Base-by-base conservation (phyloP, 805 yeast species). In the Sungouiella thailandica region DNA sequence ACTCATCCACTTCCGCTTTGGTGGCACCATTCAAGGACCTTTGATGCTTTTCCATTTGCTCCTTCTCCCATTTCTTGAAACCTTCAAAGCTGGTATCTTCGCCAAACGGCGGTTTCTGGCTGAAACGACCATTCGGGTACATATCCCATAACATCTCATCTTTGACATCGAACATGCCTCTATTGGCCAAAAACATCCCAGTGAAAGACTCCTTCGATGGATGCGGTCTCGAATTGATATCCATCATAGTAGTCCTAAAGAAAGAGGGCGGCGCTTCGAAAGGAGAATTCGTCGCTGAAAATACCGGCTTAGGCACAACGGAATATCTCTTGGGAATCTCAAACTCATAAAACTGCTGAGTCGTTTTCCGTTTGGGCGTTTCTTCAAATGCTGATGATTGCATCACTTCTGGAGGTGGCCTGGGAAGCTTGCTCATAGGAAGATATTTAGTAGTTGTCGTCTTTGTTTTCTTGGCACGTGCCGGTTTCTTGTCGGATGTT, bases 71-170 rank as follows among this genome's bases (percentile, higher is more conserved):
- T 17, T 49, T 38, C 34, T 58, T 60, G 45, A 65, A 63, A 5
- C 61, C 58, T 29, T 47, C 29, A 28, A 47, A 34, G 26, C 52
- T 40, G 11, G 46, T 38, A 5, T 39, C 47, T 15, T 41, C 39
- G 17, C 60, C 67, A 34, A 55, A 62, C 1, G 70, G 69, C 7
- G 62, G 61, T 3, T 44, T 40, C 7, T 63, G 67, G 44, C 57
- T 64, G 19, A 53, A 36, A 36, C 55, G 53, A 15, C 53, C 60
- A 25, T 50, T 52, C 3, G 71, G 71, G 16, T 60, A 49, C 26
- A 61, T 30, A 13, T 60, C 52, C 70, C 71, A 65, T 24, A 67
- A 53, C 35, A 56, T 62, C 20, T 58, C 65, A 39, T 67, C 68
- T 34, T 59, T 61, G 13, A 66, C 53, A 29, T 57, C 59, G 18